phyloP scores from a whole-genome alignment of 2,329 filamentous ascomycete species.

The Neodidymelliopsis sp. region DNA sequence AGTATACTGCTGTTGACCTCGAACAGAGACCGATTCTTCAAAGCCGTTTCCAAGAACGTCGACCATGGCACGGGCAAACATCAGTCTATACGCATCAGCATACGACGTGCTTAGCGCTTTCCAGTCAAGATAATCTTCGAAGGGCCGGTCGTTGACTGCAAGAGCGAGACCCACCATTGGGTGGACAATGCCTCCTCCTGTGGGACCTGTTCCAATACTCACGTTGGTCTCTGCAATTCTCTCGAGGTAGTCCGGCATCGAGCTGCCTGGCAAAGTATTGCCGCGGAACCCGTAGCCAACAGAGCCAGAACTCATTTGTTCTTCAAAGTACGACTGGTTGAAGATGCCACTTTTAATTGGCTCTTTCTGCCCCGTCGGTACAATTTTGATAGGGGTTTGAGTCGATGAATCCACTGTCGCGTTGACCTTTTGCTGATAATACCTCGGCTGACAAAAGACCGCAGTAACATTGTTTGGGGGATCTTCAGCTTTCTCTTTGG shows the following conservation, averaged over 20 bases:
- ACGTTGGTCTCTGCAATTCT: constrained; percentile 17
- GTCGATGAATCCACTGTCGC: constrained; percentile 47
- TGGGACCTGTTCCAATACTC: constrained; percentile 8
- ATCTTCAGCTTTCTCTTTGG: constrained; percentile 21
- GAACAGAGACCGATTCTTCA: not conserved
- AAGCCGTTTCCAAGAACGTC: constrained; percentile 36
- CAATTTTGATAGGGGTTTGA: constrained; percentile 6
- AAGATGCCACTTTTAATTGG: constrained; percentile 38
- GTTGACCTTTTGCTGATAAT: constrained; percentile 56
- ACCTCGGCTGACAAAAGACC: constrained; percentile 42
- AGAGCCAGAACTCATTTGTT: constrained; percentile 18
- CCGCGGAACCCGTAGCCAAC: not conserved
- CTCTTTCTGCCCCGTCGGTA: constrained; percentile 31
- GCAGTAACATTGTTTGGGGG: constrained; percentile 26
- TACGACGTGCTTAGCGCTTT: constrained; percentile 45
- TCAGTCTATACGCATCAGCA: constrained; percentile 51
- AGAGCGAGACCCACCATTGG: constrained; percentile 52
- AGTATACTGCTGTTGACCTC: constrained; percentile 28
- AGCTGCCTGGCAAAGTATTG: constrained; percentile 16
- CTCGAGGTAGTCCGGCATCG: constrained; percentile 21
- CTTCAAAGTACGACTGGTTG: constrained; percentile 52
- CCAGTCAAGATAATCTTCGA: constrained; percentile 48
- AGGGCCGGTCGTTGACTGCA: constrained; percentile 27
- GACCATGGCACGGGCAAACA: constrained; percentile 51
- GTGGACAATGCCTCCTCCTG: not conserved